Conservation (phyloP, 192 early-diverging fungal species). For the Podila epigama region DNA sequence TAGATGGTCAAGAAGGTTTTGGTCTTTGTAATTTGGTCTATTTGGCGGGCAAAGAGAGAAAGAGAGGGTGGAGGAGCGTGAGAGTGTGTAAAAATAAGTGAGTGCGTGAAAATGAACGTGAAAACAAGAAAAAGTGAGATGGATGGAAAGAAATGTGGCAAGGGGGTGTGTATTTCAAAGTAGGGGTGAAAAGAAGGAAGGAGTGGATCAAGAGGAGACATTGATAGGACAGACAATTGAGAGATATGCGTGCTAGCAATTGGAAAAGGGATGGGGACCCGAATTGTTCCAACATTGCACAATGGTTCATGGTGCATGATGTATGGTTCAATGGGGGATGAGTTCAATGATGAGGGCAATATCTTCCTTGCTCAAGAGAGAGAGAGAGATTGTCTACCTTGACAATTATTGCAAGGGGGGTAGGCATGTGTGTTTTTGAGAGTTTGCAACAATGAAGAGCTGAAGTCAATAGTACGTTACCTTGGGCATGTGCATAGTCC, state of each 20-base stretch:
- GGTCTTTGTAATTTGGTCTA: constrained; percentile 37
- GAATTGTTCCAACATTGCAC: no score
- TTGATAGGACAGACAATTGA: no score
- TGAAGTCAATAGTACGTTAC: constrained; percentile 4
- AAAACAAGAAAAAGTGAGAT: background rate
- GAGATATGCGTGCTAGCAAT: no score
- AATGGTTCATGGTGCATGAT: no score
- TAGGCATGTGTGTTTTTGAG: background rate
- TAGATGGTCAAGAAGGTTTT: constrained; percentile 45
- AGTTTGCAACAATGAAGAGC: no score
- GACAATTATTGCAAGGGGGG: no score
- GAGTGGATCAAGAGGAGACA: background rate
- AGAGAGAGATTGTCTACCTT: no score
- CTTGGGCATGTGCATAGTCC: constrained; percentile 22
- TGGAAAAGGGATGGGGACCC: no score
- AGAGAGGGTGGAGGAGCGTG: background rate
- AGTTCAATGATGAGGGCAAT: no score
- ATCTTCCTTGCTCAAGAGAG: no score
- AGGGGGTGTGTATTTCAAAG: background rate
- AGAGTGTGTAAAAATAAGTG: background rate
- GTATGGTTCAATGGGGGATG: no score
- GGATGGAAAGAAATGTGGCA: background rate
- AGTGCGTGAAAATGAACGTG: background rate
- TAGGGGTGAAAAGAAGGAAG: background rate
- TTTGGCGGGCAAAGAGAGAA: constrained; percentile 5